Evolutionary conservation across 805 yeast genomes (phyloP).

Genomic region (Kodamaea neixiangensis): DNA sequence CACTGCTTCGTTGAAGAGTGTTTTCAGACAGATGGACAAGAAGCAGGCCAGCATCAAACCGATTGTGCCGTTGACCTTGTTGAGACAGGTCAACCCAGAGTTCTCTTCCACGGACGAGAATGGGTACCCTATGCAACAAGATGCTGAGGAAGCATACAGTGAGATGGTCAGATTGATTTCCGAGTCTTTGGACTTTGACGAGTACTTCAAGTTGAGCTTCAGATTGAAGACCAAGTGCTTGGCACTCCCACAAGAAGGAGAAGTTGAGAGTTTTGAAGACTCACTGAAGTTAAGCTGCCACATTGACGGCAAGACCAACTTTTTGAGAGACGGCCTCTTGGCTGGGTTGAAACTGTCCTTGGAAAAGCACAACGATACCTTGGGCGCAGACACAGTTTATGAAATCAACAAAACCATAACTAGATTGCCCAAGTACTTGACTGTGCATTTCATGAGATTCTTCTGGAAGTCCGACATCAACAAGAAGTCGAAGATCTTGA

Average conservation of each 20-base stretch:
- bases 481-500: slow-evolving; percentile 88
- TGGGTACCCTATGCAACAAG: slow-evolving; percentile 90
- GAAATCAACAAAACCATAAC: slow-evolving; percentile 62
- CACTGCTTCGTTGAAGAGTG: slow-evolving; percentile 37
- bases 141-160: slow-evolving; percentile 95
- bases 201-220: slow-evolving; percentile 65
- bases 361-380: slow-evolving; percentile 72
- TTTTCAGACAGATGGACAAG: slow-evolving; percentile 48
- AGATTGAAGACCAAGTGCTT: slow-evolving; percentile 64
- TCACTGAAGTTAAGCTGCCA: slow-evolving; percentile 85
- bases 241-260: slow-evolving; percentile 40
- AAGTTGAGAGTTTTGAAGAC: slow-evolving; percentile 39
- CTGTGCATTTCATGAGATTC: slow-evolving; percentile 91
- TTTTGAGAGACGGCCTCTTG: slow-evolving; percentile 79
- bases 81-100: slow-evolving; percentile 79
- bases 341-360: slow-evolving; percentile 74
- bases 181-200: slow-evolving; percentile 50
- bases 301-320: slow-evolving; percentile 81
- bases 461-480: slow-evolving; percentile 93
- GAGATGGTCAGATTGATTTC: slow-evolving; percentile 63
- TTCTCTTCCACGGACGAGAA: slow-evolving; percentile 73
- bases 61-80: slow-evolving; percentile 58
- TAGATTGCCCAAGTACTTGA: slow-evolving; percentile 81
- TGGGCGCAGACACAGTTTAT: slow-evolving; percentile 72
- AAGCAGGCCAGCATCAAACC: slow-evolving; percentile 63